Evolutionary conservation across 345 rosid genomes (phyloP).

Genomic region (Leavenworthia alabamica): DNA sequence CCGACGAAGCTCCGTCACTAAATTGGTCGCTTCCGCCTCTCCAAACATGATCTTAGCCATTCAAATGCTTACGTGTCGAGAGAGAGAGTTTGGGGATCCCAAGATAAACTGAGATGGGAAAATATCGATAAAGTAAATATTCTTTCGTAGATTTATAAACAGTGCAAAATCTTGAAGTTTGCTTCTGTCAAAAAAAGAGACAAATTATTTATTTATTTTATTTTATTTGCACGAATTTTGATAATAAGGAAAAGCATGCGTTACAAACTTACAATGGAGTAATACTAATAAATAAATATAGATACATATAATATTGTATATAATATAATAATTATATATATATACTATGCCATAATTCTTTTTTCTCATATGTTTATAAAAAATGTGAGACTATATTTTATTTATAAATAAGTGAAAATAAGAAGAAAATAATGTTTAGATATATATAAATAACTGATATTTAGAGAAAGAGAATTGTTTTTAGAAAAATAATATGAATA

Average conservation of each 20-base stretch:
- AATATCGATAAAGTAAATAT: neutral
- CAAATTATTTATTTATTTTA: neutral
- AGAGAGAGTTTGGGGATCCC: neutral
- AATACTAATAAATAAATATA: no score
- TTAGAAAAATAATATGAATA: neutral
- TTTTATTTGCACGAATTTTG: neutral
- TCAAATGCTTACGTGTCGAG: conserved; percentile 1
- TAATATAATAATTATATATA: no score
- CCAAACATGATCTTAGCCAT: conserved; percentile 46
- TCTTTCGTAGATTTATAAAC: neutral
- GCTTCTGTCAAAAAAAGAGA: neutral
- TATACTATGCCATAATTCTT: no score
- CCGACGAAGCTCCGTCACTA: conserved; percentile 48
- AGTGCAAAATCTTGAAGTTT: neutral
- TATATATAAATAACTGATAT: no score
- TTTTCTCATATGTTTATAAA: no score
- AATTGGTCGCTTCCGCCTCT: conserved; percentile 38
- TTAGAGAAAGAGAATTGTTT: no score
- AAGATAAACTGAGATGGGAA: neutral
- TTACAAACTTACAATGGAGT: no score
- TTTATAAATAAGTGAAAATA: neutral
- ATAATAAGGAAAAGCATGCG: neutral
- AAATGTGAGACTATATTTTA: no score
- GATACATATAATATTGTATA: no score
- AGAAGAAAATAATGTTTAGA: neutral